Base-by-base conservation (phyloP, 768 basidiomycete genomes). In the Cystobasidium onofrii region DNA sequence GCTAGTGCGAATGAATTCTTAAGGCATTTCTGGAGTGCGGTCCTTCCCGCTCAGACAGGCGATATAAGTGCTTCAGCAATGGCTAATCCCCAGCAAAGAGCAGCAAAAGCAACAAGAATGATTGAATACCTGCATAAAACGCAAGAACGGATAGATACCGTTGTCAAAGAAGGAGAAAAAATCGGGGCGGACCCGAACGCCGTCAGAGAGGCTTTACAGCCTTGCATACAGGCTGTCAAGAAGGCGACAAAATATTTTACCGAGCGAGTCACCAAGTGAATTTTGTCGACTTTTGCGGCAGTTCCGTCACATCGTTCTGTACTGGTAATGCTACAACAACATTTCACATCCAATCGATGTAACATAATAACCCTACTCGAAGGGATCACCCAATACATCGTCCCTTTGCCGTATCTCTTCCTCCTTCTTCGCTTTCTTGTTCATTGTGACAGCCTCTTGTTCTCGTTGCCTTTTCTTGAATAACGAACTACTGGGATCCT, bases 1-100 rank as follows among this genome's bases (percentile, higher is more conserved):
- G 91, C 91, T 0, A 89, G 94, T 1, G 89, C 94, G 13, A 93
- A 92, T 78, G 96, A 99, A 80, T 96, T 98, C 80, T 84, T 99
- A 17, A 88, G 95, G 33, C 96, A 98, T 80, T 97, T 92, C 80
- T 98, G 94, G 93, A 85, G 88, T 1, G 86, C 92, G 1, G 86
- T 90, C 63, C 78, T 81, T 0, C 76, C 80, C 7, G 66, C 79
- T 0, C 55, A 61, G 12, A 64, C 76, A 4, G 64, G 61, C 64
- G 73, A 77, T 23, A 57, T 71, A 10, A 73, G 73, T n/a, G 63
- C 72, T 0, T 17, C 75, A n/a, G 55, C 76, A 1, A 23, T 82
- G 0, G 83, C 86, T 1, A 88, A 87, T 0, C 85, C 87, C 1
- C 84, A 86, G 0, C 90, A 95, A 78, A 87, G 88, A 76, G 85